A percentile compares a stretch with the other conserved stretches of the same genome.
These are phyloP conservation scores for Chloranthus sessilifolius DNA, from an alignment of 164 flowering plant genomes.

Conservation along the genomic window DNA sequence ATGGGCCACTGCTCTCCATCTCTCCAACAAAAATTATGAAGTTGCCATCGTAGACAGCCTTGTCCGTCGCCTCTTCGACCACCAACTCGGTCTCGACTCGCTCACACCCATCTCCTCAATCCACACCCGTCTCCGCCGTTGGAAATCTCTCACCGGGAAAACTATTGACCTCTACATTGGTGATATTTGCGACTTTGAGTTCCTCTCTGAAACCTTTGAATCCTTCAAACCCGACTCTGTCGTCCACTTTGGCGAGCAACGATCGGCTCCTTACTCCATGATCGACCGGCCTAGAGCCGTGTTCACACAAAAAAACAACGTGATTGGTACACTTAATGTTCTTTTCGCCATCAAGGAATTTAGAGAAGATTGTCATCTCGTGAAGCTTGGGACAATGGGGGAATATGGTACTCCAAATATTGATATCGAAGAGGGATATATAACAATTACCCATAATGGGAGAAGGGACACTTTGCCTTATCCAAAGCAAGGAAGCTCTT, in stretches of 20 bases:
- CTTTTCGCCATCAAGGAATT: constrained; percentile 94
- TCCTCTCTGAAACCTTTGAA: constrained; percentile 69
- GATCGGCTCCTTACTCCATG: constrained; percentile 99
- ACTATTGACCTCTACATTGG: constrained; percentile 68
- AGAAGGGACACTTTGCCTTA: constrained; percentile 95
- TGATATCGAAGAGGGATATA: constrained; percentile 92
- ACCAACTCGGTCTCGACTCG: constrained; percentile 88
- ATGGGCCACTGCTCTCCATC: constrained; percentile 97
- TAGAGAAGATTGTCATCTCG: constrained; percentile 78
- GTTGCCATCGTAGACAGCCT: constrained; percentile 89
- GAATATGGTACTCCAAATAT: constrained; percentile 98
- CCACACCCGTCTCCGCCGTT: constrained; percentile 68
- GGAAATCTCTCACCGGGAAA: constrained; percentile 82
- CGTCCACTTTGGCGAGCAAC: constrained; percentile 96
- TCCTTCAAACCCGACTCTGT: constrained; percentile 86
- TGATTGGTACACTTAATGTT: constrained; percentile 90
- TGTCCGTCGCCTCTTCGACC: constrained; percentile 84
- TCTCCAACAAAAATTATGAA: constrained; percentile 80
- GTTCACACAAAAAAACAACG: constrained; percentile 86
- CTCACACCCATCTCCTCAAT: constrained; percentile 89
- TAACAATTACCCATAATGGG: constrained; percentile 90
- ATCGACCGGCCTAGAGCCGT: constrained; percentile 93
- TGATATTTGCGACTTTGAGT: constrained; percentile 90
- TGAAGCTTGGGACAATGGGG: constrained; percentile 98
- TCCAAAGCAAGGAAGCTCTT: constrained; percentile 95